Evolutionary conservation across 352 stramenopile species (phyloP), one percentile per base, ranked within the genome.

Genomic region (Phytophthora boehmeriae): DNA sequence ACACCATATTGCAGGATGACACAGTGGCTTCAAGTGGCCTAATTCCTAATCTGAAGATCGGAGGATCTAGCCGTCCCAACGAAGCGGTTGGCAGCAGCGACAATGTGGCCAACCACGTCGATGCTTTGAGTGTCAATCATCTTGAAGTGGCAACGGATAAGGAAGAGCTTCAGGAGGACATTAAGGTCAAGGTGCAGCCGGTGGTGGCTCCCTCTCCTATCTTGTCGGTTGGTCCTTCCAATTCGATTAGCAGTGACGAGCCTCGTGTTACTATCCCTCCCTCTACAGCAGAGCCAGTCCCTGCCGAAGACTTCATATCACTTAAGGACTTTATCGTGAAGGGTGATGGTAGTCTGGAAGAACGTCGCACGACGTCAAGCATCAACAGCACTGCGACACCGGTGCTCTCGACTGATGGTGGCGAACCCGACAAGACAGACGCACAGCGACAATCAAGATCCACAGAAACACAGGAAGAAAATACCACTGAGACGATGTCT

Each of bases 271-370:
- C 45, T 47, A 2, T 23, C 0, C 30, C 45, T 22, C 13, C 43
- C 36, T 19, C 44, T 38, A 35, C 50, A 20, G 48, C 16, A 11
- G 38, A 44, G 22, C 38, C 38, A 22, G 38, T 34, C 19, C 57
- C 36, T 11, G 54, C 47, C 45, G 68, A 51, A 4, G 74, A 80
- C 52, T 78, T 86, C 38, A 84, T 87, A 53, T 77, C 77, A 19
- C 70, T 87, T 1, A 80, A 81, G 23, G 72, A 85, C 54, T 87
- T 81, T 50, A 47, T 78, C 17, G 62, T 75, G 16, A 60, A 83
- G 41, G 59, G 52, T 14, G 71, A 78, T 13, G 73, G 75, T 16
- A 73, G 51, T 49, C 53, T 78, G 32, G 53, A 54, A 20, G 59
- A 66, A 43, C 69, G 38, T 11, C 54, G 25, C 39, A 44, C 57